Evolutionary conservation across 768 basidiomycete species (phyloP).

Genomic region (Calocera viscosa): DNA sequence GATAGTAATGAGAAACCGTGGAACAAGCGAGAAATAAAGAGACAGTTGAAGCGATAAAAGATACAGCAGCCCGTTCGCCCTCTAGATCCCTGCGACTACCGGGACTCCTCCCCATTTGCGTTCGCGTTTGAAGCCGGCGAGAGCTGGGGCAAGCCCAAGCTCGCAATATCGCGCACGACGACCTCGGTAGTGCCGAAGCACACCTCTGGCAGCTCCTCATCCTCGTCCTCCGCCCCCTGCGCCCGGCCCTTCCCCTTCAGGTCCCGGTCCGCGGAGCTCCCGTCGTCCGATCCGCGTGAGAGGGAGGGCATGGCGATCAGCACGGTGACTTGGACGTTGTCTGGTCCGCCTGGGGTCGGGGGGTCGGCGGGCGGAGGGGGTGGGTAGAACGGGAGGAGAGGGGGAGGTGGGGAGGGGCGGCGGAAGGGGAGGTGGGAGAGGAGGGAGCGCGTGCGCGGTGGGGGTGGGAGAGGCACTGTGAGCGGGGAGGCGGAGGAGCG

Average conservation of each 20-base stretch:
- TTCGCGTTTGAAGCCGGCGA: no score
- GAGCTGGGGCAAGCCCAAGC: neutral
- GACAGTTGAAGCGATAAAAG: no score
- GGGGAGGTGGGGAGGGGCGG: neutral
- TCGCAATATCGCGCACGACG: neutral
- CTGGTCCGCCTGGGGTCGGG: neutral
- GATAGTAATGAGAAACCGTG: neutral
- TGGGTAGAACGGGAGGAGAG: neutral
- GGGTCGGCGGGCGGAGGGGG: neutral
- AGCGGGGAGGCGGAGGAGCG: neutral
- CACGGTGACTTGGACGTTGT: slow-evolving; percentile 5
- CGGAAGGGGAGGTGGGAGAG: neutral
- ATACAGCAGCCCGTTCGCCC: neutral
- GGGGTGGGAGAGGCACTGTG: neutral
- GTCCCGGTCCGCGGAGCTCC: neutral
- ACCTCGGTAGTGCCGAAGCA: slow-evolving; percentile 2
- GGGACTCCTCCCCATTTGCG: no score
- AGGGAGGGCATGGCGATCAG: slow-evolving; percentile 1
- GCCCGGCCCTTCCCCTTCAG: slow-evolving; percentile 7
- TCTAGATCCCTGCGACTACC: neutral
- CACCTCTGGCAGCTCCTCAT: slow-evolving; percentile 3
- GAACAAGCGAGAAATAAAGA: no score
- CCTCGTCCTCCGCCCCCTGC: slow-evolving; percentile 6
- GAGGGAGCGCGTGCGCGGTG: neutral
- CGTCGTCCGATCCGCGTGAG: neutral